A percentile compares a stretch with the other conserved stretches of the same genome.
Conservation (phyloP, 208 protist species). For the Zelonia costaricensis region DNA sequence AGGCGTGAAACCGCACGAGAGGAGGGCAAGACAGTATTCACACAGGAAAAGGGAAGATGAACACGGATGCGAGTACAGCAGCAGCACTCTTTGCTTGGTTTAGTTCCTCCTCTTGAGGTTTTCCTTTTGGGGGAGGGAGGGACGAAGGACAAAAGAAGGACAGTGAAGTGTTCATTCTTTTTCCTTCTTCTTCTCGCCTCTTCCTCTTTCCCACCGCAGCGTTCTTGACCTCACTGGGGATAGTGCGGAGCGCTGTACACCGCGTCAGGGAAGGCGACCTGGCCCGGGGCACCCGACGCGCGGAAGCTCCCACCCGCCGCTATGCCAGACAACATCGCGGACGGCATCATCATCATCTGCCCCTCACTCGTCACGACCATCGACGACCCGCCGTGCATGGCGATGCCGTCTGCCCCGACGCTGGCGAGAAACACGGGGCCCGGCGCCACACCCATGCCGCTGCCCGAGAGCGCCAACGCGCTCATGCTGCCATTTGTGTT, state of each 20-base stretch:
- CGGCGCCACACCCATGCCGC: background rate
- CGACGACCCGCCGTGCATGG: background rate
- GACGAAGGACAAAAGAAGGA: constrained; percentile 3
- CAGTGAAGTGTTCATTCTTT: background rate
- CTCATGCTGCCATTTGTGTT: background rate
- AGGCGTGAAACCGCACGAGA: no score
- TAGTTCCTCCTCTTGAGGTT: background rate
- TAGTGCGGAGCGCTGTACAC: background rate
- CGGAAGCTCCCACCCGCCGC: background rate
- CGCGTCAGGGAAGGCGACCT: background rate
- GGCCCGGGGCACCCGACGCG: background rate
- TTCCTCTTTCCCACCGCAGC: background rate
- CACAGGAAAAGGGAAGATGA: constrained; percentile 15
- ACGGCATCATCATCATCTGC: constrained; percentile 2
- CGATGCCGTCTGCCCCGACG: background rate
- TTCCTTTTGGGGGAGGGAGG: background rate
- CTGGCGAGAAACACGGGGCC: background rate
- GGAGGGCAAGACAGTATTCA: no score
- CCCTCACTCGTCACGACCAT: background rate
- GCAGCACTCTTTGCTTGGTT: background rate
- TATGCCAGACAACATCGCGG: background rate
- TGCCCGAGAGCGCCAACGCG: background rate
- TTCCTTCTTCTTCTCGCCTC: background rate
- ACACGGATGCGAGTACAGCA: background rate
- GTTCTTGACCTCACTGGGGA: background rate